These are phyloP conservation scores for Candida verbasci DNA, from an alignment of 805 yeast species.

Conservation along the genomic window DNA sequence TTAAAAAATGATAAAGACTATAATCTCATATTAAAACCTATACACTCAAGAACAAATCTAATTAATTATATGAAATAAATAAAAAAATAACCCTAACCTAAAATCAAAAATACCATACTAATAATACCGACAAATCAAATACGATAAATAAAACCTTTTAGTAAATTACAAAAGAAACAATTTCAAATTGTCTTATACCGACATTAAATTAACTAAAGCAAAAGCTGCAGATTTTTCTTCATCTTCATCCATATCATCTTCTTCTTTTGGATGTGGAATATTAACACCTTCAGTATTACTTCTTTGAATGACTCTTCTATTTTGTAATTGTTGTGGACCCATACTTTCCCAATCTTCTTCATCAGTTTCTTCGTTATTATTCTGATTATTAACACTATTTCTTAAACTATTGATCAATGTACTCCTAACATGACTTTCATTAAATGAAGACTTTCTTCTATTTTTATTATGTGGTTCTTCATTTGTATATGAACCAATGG, in stretches of 20 bases:
- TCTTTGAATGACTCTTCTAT: neutral
- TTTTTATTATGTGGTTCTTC: constrained; percentile 1
- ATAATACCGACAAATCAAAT: no score
- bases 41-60: no score
- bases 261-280: neutral
- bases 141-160: no score
- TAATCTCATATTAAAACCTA: no score
- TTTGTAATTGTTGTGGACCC: constrained; percentile 65
- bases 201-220: constrained; percentile 59
- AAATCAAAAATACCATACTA: no score
- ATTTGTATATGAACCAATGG: constrained; percentile 3
- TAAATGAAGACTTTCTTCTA: constrained; percentile 38
- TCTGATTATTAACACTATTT: neutral
- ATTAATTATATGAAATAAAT: no score
- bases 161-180: no score
- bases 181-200: no score
- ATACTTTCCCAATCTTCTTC: constrained; percentile 96
- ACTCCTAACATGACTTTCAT: constrained; percentile 33
- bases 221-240: constrained; percentile 55
- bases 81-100: no score
- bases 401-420: constrained; percentile 15
- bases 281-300: neutral
- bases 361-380: constrained; percentile 60
- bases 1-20: no score
- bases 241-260: constrained; percentile 12